Conservation (phyloP, 1,284 basidiomycete genomes). For the Albatrellus sp. region DNA sequence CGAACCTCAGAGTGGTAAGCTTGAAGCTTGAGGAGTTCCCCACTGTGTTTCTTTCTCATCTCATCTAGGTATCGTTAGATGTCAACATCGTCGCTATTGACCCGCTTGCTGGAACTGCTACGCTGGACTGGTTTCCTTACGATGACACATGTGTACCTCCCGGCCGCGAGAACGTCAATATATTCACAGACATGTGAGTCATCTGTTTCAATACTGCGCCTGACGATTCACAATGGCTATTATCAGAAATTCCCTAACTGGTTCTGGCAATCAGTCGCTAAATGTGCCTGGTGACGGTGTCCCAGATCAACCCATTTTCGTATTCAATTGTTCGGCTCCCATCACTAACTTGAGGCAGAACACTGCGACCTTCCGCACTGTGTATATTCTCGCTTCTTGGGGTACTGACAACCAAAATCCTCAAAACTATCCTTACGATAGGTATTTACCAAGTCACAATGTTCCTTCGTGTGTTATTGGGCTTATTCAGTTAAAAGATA, state of each 20-base stretch:
- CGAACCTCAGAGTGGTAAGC: too few relatives aligned
- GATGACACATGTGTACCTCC: not conserved
- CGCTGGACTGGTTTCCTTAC: not conserved
- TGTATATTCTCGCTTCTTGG: not conserved
- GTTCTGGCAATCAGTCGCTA: not conserved
- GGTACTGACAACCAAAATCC: not conserved
- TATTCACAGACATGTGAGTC: not conserved
- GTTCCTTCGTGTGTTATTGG: not conserved
- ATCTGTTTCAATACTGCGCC: not conserved
- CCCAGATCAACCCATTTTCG: not conserved
- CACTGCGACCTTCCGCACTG: constrained; percentile 1
- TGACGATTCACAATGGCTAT: not conserved
- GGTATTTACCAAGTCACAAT: not conserved
- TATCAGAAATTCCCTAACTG: not conserved
- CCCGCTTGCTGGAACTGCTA: not conserved
- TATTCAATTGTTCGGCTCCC: not conserved
- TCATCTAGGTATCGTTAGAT: not conserved
- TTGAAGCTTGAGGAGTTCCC: too few relatives aligned
- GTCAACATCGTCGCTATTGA: not conserved
- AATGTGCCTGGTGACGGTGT: not conserved
- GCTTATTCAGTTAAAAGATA: not conserved
- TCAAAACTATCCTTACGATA: not conserved
- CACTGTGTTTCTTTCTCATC: too few relatives aligned
- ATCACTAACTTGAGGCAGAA: not conserved
- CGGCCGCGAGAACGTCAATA: not conserved